Conservation (phyloP, 2,329 filamentous ascomycete genomes). For the Trichoderma arundinaceum region DNA sequence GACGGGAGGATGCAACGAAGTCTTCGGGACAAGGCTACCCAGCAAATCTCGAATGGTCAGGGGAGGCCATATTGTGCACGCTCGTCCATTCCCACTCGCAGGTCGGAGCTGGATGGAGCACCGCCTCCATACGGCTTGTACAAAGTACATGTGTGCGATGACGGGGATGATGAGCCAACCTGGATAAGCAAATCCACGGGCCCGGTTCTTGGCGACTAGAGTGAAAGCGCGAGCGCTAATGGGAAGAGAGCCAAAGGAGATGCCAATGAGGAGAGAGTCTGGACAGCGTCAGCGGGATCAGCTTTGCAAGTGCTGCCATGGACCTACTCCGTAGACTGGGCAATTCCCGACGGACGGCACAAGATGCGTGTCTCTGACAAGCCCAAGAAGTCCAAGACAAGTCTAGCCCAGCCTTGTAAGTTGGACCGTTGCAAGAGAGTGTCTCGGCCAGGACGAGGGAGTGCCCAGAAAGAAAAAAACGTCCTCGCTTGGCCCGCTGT, state of each 20-base stretch:
- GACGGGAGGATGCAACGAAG: constrained; percentile 30
- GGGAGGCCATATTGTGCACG: constrained; percentile 13
- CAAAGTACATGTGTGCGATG: constrained; percentile 13
- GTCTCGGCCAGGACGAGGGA: constrained; percentile 19
- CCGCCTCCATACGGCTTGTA: constrained; percentile 10
- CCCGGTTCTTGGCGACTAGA: constrained; percentile 33
- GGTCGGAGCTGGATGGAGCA: constrained; percentile 15
- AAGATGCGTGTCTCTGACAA: background rate
- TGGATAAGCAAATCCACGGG: constrained; percentile 29
- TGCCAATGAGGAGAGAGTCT: background rate
- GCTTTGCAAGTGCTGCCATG: background rate
- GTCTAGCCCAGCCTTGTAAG: constrained; percentile 12
- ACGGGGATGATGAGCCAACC: constrained; percentile 20
- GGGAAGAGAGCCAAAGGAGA: background rate
- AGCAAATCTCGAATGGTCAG: constrained; percentile 11
- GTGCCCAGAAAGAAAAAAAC: background rate
- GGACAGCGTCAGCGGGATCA: background rate
- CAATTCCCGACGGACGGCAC: background rate
- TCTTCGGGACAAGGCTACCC: constrained; percentile 12
- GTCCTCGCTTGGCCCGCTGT: background rate
- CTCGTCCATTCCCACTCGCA: constrained; percentile 17
- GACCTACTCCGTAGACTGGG: background rate
- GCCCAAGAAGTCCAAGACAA: background rate
- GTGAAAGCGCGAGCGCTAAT: constrained; percentile 14
- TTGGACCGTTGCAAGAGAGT: constrained; percentile 12